Percentiles rank a stretch among this genome's conserved stretches.
These are phyloP conservation scores for Pseudogymnoascus sp. DNA, from an alignment of 2,329 filamentous ascomycete genomes.

Conservation along the genomic window DNA sequence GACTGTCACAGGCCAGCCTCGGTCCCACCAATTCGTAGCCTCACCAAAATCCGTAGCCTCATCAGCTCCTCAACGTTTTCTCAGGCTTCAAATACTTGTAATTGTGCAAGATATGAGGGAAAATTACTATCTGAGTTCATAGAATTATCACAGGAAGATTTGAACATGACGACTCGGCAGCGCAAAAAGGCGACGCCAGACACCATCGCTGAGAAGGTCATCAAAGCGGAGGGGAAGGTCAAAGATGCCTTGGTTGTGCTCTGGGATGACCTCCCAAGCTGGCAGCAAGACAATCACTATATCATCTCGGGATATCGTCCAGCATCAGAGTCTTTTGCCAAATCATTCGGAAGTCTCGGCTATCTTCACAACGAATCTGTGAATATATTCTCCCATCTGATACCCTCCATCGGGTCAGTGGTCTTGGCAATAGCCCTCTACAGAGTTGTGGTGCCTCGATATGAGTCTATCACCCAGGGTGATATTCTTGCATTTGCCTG, in stretches of 20 bases:
- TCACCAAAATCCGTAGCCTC: neutral
- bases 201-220: conserved; percentile 19
- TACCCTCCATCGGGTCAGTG: conserved; percentile 51
- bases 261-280: conserved; percentile 45
- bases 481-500: conserved; percentile 69
- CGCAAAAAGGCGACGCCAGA: conserved; percentile 22
- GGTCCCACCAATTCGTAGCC: conserved; percentile 5
- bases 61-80: neutral
- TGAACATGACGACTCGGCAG: conserved; percentile 23
- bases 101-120: neutral
- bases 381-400: conserved; percentile 65
- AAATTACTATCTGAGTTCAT: neutral
- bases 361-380: conserved; percentile 59
- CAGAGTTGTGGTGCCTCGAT: conserved; percentile 54
- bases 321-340: conserved; percentile 51
- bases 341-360: conserved; percentile 49
- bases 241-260: conserved; percentile 36
- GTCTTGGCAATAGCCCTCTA: conserved; percentile 51
- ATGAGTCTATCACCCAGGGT: conserved; percentile 49
- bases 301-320: conserved; percentile 61
- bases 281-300: conserved; percentile 61
- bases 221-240: conserved; percentile 27
- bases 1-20: neutral
- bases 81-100: neutral
- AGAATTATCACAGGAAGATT: neutral